phyloP scores from a whole-genome alignment of 2,329 filamentous ascomycete species.

The Apiospora marii region DNA sequence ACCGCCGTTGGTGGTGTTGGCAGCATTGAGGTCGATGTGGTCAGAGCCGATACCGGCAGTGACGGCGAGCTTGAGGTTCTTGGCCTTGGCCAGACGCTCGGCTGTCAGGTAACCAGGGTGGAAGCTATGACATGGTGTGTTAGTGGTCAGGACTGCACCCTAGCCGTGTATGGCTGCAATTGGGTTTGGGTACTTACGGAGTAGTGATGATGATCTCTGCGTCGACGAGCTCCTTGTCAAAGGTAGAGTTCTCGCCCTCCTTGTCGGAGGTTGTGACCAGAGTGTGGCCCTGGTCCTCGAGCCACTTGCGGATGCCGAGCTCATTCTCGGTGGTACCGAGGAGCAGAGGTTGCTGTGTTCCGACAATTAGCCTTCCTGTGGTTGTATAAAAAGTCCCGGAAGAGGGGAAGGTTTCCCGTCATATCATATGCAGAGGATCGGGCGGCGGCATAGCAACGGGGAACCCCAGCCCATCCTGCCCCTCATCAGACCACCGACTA shows the following conservation, averaged over 20 bases:
- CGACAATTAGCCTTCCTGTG: conserved; percentile 15
- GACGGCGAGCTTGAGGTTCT: conserved; percentile 97
- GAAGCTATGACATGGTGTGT: conserved; percentile 68
- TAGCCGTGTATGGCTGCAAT: neutral
- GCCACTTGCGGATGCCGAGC: conserved; percentile 95
- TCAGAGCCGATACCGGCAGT: conserved; percentile 98
- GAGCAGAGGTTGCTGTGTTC: conserved; percentile 73
- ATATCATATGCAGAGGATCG: conserved; percentile 20
- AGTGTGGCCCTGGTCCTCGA: conserved; percentile 96
- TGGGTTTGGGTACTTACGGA: conserved; percentile 66
- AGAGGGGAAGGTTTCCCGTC: conserved; percentile 34
- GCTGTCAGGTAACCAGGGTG: conserved; percentile 97
- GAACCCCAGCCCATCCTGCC: conserved; percentile 9
- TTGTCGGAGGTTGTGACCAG: conserved; percentile 98
- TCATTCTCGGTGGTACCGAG: conserved; percentile 98
- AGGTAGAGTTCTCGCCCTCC: conserved; percentile 90
- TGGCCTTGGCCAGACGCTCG: conserved; percentile 95
- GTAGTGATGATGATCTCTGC: conserved; percentile 99
- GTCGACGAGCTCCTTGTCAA: conserved; percentile 95
- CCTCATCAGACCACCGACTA: conserved; percentile 1
- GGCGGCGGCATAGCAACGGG: conserved; percentile 7
- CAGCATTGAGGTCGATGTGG: conserved; percentile 95
- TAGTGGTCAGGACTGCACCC: neutral
- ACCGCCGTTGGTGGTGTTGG: conserved; percentile 98
- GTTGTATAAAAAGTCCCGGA: conserved; percentile 12